These are phyloP conservation scores for Beauveria asiatica DNA, from an alignment of 2,329 filamentous ascomycete genomes.

Conservation along the genomic window DNA sequence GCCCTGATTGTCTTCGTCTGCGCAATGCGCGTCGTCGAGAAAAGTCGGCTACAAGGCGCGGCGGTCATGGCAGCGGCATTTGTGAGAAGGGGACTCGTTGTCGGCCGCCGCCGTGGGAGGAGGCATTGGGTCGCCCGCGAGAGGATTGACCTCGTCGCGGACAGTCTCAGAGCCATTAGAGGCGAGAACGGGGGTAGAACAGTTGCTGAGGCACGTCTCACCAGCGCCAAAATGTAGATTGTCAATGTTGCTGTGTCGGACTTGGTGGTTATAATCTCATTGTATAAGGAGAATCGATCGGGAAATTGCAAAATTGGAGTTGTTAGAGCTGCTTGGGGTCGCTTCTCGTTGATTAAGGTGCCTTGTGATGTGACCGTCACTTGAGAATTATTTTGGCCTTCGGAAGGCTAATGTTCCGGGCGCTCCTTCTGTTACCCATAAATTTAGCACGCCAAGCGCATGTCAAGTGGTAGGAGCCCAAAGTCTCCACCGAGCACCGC, in stretches of 20 bases:
- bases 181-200: not conserved
- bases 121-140: slow-evolving; percentile 1
- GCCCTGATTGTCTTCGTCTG: slow-evolving; percentile 33
- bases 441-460: not conserved
- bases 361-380: not conserved
- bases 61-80: slow-evolving; percentile 1
- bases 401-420: slow-evolving; percentile 11
- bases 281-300: not conserved
- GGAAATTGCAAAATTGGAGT: not conserved
- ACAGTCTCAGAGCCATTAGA: slow-evolving; percentile 7
- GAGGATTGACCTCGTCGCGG: slow-evolving; percentile 8
- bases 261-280: not conserved
- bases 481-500: not conserved
- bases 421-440: not conserved
- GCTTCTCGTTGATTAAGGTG: not conserved
- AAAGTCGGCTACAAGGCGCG: slow-evolving; percentile 13
- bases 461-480: not conserved
- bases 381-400: slow-evolving; percentile 8
- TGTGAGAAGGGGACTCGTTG: not conserved
- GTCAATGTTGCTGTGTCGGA: not conserved
- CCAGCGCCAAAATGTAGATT: not conserved
- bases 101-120: not conserved
- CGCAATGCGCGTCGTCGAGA: slow-evolving; percentile 29
- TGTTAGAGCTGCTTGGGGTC: not conserved
- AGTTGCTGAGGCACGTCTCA: not conserved